These are phyloP conservation scores for Senna siamea DNA, from an alignment of 306 rosid genomes.

Conservation along the genomic window DNA sequence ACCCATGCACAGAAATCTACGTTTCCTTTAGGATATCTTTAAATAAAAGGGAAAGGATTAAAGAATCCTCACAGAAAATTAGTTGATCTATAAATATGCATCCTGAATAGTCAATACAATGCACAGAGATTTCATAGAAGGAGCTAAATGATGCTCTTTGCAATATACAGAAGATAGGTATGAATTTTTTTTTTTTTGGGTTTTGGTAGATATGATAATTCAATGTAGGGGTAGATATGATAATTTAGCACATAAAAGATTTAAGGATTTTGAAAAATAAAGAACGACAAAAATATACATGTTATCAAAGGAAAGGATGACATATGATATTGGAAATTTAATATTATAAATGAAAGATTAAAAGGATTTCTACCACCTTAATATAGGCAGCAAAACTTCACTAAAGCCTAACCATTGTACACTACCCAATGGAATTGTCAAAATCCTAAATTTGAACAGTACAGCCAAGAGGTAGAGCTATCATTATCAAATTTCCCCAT, in stretches of 20 bases:
- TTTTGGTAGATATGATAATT: not conserved
- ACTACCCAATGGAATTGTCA: slow-evolving; percentile 40
- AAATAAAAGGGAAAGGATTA: not conserved
- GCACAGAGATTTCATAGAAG: not conserved
- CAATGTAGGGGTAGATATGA: too few relatives aligned
- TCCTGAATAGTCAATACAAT: not conserved
- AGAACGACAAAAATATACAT: slow-evolving; percentile 2
- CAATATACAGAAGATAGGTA: not conserved
- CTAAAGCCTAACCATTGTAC: slow-evolving; percentile 36
- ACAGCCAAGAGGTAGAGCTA: slow-evolving; percentile 39
- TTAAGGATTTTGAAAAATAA: slow-evolving; percentile 9
- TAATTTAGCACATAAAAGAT: not conserved
- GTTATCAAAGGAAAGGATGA: slow-evolving; percentile 9
- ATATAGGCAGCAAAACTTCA: slow-evolving; percentile 40
- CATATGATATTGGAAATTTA: slow-evolving; percentile 35
- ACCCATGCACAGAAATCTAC: not conserved
- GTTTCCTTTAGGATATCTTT: not conserved
- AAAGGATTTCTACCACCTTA: slow-evolving; percentile 33
- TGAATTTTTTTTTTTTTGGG: not conserved
- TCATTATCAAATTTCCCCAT: slow-evolving; percentile 35
- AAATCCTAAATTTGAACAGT: slow-evolving; percentile 37
- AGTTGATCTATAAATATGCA: slow-evolving; percentile 7
- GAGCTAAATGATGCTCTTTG: not conserved
- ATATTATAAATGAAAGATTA: slow-evolving; percentile 35
- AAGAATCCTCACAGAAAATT: slow-evolving; percentile 6